Base-by-base conservation (phyloP, 1,139 yeast genomes). In the Nadsonia starkeyi-henricii region DNA sequence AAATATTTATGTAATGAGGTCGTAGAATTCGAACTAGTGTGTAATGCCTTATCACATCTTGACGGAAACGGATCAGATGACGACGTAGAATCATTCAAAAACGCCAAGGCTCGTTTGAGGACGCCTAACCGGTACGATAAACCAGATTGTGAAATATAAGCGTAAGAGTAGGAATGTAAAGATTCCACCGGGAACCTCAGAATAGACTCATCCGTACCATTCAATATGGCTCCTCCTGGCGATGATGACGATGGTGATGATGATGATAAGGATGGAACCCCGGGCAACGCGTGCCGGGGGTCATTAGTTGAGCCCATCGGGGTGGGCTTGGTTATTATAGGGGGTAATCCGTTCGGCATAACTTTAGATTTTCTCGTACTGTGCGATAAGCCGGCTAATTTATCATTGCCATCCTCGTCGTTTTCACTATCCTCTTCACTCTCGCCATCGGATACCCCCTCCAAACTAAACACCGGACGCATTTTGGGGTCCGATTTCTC, bases 81-180 rank as follows among this genome's bases (percentile, higher is more conserved):
- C 12, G 30, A 26, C 12, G 39, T 33, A 15, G 39, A 33, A 4
- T 80, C 88, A 50, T 77, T 65, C 44, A 83, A 64, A 45, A 85
- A 82, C 60, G 85, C 86, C 47, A 85, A 65, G 7, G 93, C 81
- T 53, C 94, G 68, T 58, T 80, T 83, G 57, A 85, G 68, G 19
- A 85, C 88, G 52, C 81, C 80, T 52, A 85, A 67, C 50, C 95
- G 68, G 48, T 85, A 75, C 0, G 93, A 85, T 51, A 85, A 65
- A 1, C 94, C 81, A 58, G 83, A 82, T 20, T 88, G 91, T 3
- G 93, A 81, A 50, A 84, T 68, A 52, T 83, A 85, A 4, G 93
- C 88, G 62, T 85, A 85, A 0, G 94, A 84, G 59, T 83, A 85
- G 2, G 95, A 83, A 60, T 84, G 91, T 1, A 93, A 76, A 12